Conservation (phyloP, 1,139 yeast species). For the Debaryomycetaceae sp. region DNA sequence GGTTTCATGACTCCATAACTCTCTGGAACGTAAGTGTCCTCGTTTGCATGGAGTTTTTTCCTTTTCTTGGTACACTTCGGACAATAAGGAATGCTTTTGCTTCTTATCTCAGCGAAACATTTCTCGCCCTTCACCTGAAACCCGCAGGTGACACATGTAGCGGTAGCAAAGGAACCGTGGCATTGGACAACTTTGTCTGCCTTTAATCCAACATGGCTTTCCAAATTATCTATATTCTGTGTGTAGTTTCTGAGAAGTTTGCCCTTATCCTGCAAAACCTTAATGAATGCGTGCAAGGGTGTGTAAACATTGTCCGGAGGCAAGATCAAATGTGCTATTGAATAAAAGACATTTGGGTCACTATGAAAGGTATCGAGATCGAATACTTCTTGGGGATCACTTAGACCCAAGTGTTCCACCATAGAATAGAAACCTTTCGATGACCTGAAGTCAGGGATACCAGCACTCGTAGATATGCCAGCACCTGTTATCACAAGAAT, state of each 20-base stretch:
- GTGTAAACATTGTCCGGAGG: conserved; percentile 75
- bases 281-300: conserved; percentile 82
- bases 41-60: conserved; percentile 22
- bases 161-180: conserved; percentile 90
- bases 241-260: conserved; percentile 83
- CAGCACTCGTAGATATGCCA: conserved; percentile 85
- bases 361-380: conserved; percentile 67
- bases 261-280: conserved; percentile 68
- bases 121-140: conserved; percentile 63
- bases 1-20: conserved; percentile 87
- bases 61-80: conserved; percentile 57
- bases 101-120: conserved; percentile 59
- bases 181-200: conserved; percentile 77
- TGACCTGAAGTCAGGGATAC: conserved; percentile 92
- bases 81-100: conserved; percentile 65
- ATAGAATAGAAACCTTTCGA: conserved; percentile 72
- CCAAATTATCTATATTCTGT: conserved; percentile 89
- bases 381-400: conserved; percentile 92
- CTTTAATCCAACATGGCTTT: conserved; percentile 72
- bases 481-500: conserved; percentile 88
- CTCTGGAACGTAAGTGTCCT: conserved; percentile 25
- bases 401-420: conserved; percentile 63
- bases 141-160: conserved; percentile 79
- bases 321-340: conserved; percentile 78
- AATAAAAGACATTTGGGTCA: conserved; percentile 78